Evolutionary conservation across 352 stramenopile genomes (phyloP).

Genomic region (Phytophthora chlamydospora): DNA sequence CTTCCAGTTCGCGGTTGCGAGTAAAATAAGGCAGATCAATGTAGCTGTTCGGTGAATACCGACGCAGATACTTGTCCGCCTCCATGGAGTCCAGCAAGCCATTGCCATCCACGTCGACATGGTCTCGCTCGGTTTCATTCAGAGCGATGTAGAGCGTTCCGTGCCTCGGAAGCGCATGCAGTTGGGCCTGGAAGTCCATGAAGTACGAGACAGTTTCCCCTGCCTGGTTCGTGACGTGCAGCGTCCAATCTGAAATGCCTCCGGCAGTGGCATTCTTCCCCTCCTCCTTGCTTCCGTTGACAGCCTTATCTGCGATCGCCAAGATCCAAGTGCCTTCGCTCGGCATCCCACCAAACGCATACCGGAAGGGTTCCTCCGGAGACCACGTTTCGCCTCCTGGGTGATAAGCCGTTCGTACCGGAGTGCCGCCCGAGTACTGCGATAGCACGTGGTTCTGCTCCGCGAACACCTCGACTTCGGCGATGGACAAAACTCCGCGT

Average conservation of each 20-base stretch:
- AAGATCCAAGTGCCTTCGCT: conserved; percentile 72
- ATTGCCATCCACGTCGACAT: conserved; percentile 70
- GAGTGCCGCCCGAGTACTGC: conserved; percentile 59
- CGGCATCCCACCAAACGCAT: conserved; percentile 48
- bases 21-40: conserved; percentile 39
- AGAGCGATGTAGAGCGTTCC: conserved; percentile 65
- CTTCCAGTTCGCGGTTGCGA: conserved; percentile 48
- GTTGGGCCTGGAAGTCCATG: conserved; percentile 66
- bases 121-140: conserved; percentile 61
- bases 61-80: conserved; percentile 53
- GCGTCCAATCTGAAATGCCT: conserved; percentile 74
- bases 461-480: conserved; percentile 78
- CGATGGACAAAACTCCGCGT: conserved; percentile 55
- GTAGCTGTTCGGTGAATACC: conserved; percentile 60
- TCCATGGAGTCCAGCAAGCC: conserved; percentile 62
- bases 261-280: conserved; percentile 43
- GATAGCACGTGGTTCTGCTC: conserved; percentile 64
- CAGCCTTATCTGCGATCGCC: conserved; percentile 46
- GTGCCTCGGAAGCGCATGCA: conserved; percentile 74
- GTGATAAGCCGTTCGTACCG: conserved; percentile 52
- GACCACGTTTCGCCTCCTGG: conserved; percentile 60
- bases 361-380: conserved; percentile 65
- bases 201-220: conserved; percentile 59
- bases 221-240: conserved; percentile 69
- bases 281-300: conserved; percentile 14